Percentiles rank a stretch among this genome's conserved stretches.
phyloP scores from a whole-genome alignment of 345 rosid species.

The Eucalyptus urophylla region DNA sequence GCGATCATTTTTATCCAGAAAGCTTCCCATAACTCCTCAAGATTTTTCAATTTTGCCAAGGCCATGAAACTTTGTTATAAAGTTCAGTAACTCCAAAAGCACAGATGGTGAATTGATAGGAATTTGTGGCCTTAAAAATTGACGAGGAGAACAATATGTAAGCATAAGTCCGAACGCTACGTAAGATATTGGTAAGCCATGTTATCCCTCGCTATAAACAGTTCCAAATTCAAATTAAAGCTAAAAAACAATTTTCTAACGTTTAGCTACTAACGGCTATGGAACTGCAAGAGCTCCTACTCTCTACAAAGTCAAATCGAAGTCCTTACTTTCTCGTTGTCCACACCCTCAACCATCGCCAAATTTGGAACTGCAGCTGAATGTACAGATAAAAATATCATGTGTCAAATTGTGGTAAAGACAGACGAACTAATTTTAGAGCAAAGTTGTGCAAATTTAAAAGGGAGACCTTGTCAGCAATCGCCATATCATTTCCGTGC shows the following conservation, averaged over 20 bases:
- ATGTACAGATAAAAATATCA: not conserved
- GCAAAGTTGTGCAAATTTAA: not conserved
- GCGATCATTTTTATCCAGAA: not conserved
- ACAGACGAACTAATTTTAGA: not conserved
- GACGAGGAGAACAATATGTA: not conserved
- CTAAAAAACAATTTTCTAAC: not conserved
- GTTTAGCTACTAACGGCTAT: not conserved
- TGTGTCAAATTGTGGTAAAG: not conserved
- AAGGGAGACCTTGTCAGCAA: not conserved
- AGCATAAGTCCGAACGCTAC: not conserved
- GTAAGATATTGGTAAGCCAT: not conserved
- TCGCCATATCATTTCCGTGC: not conserved
- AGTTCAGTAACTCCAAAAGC: not conserved
- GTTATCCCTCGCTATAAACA: not conserved
- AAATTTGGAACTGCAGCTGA: conserved; percentile 85
- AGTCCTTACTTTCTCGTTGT: conserved; percentile 58
- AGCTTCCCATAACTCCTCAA: not conserved
- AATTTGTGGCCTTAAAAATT: not conserved
- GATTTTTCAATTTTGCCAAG: not conserved
- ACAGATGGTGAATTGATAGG: not conserved
- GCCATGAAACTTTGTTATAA: not conserved
- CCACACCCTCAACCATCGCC: conserved; percentile 64
- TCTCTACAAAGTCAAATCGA: not conserved
- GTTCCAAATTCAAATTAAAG: not conserved
- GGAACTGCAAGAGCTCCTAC: not conserved